These are phyloP conservation scores for Grifola frondosa DNA, from an alignment of 1,284 basidiomycete genomes.

Conservation along the genomic window DNA sequence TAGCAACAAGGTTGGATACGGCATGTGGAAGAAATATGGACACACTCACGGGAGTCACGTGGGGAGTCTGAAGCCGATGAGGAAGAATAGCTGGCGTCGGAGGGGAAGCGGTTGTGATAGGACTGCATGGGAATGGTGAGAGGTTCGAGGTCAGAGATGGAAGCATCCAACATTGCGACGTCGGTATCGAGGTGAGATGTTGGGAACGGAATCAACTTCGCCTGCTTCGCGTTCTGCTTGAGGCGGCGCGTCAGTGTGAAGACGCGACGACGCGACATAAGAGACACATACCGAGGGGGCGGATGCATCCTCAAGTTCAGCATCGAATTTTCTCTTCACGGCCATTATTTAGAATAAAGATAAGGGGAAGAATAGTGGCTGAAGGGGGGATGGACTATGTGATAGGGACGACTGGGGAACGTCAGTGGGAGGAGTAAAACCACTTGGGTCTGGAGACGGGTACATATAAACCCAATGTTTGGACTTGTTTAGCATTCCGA, in stretches of 20 bases:
- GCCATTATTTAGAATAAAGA: conserved; percentile 43
- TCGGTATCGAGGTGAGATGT: conserved; percentile 58
- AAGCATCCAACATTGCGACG: conserved; percentile 62
- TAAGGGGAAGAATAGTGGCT: conserved; percentile 6
- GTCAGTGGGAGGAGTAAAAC: no score
- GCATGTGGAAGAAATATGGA: conserved; percentile 5
- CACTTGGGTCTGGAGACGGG: conserved; percentile 19
- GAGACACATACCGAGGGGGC: conserved; percentile 35
- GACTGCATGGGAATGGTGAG: conserved; percentile 47
- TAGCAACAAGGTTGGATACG: conserved; percentile 27
- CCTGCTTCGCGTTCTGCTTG: conserved; percentile 58
- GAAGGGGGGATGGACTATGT: conserved; percentile 3
- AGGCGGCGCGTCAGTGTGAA: conserved; percentile 21
- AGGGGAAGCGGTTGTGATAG: conserved; percentile 64
- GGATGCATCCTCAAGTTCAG: conserved; percentile 52
- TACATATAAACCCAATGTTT: conserved; percentile 30
- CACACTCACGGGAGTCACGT: conserved; percentile 36
- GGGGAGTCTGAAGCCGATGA: conserved; percentile 46
- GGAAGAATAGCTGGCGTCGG: conserved; percentile 60
- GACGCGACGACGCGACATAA: conserved; percentile 20
- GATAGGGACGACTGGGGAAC: conserved; percentile 4
- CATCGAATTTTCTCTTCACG: conserved; percentile 71
- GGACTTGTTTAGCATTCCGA: conserved; percentile 22
- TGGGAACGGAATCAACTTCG: conserved; percentile 73
- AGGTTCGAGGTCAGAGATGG: conserved; percentile 54